Evolutionary conservation across 2,329 filamentous ascomycete species (phyloP).

Genomic region (Graphilbum ipis-grandicollis): DNA sequence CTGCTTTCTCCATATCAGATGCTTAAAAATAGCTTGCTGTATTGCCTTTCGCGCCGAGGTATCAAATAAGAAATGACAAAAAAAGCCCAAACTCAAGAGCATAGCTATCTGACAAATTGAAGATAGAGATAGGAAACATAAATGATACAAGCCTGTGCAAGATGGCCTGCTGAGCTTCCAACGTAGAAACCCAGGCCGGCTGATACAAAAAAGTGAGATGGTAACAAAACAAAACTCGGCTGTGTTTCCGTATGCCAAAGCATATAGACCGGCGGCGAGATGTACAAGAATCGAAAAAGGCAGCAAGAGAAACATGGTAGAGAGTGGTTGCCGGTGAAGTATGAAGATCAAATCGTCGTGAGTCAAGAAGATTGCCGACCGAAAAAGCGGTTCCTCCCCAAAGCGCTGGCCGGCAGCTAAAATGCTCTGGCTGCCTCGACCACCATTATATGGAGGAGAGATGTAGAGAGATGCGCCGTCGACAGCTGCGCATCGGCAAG

Average conservation of each 20-base stretch:
- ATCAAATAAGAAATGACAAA: slow-evolving; percentile 1
- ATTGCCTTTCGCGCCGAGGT: slow-evolving; percentile 1
- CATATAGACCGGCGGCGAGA: background rate
- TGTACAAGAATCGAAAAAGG: background rate
- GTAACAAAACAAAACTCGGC: too few species aligned
- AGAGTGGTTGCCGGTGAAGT: background rate
- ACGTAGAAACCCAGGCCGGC: too few species aligned
- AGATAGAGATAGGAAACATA: background rate
- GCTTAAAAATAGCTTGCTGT: too few species aligned
- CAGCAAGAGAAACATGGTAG: background rate
- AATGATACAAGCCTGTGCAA: too few species aligned
- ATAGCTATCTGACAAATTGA: slow-evolving; percentile 1
- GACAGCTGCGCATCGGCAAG: too few species aligned
- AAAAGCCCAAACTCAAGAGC: background rate
- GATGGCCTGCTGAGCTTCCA: too few species aligned
- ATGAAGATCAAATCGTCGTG: too few species aligned
- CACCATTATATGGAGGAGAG: background rate
- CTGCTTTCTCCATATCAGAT: too few species aligned
- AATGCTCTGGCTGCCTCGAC: background rate
- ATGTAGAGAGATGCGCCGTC: too few species aligned
- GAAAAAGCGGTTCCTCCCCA: background rate
- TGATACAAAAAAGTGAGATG: too few species aligned
- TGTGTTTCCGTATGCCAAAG: too few species aligned
- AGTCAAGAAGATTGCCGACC: too few species aligned
- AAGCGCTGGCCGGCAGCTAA: background rate